Base-by-base conservation (phyloP, 257 asterid species). In the Salvia hispanica region DNA sequence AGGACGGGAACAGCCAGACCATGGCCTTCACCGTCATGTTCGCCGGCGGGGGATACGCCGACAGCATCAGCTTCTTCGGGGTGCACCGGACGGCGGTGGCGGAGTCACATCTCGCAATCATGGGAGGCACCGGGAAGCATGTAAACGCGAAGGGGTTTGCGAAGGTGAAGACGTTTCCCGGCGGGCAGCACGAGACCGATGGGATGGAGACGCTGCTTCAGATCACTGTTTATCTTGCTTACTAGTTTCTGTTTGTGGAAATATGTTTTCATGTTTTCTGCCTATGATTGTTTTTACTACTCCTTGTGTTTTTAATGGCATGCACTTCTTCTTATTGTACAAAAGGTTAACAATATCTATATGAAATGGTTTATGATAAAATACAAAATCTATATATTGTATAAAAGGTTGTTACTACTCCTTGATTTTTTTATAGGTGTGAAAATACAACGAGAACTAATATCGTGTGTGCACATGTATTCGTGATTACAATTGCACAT, bases 21-120 rank as follows among this genome's bases (percentile, higher is more conserved):
- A 91, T 91, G 97, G 88, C 84, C 11, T 91, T 91, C 64, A 88
- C 86, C 0, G 96, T 85, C n/a, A 86, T 88, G 97, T 85, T 91
- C 37, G 51, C 79, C 1, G 75, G 85, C 4, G 96, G 97, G 4
- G 70, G 96, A 0, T 91, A 85, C 25, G 85, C 78, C 0, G 96
- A 91, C 45, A 91, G 91, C 53, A 56, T 91, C 55, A 82, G 83
- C 79, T 84, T 91, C 11, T 91, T 86, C 21, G 97, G 97, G 0
- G 91, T 88, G 10, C 95, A 86, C 52, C 72, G 83, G 39, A 72
- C 87, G 1, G 85, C 80, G 3, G 89, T 70, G 10, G 84, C 97
- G 6, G 96, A 91, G 76, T 86, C 95, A 14, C 97, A 91, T 69
- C 76, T 91, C 65, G 96, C 96, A 1, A 72, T 91, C 8, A 85